phyloP scores from a whole-genome alignment of 768 basidiomycete genomes.

The Serendipita vermifera region DNA sequence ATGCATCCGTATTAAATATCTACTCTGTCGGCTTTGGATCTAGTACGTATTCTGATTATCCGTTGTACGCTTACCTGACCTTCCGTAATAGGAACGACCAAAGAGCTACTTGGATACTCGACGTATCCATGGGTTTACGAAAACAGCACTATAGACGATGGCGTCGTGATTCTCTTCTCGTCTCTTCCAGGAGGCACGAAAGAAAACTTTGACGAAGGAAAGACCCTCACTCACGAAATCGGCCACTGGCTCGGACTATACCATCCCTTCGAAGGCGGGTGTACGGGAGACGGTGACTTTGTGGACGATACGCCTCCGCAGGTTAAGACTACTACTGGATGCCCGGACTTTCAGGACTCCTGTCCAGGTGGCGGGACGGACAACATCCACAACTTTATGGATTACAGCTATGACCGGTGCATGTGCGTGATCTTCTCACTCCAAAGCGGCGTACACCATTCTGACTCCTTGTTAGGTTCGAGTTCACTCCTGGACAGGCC shows the following conservation, averaged over 20 bases:
- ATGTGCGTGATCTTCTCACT: not conserved
- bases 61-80: conserved; percentile 15
- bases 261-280: conserved; percentile 16
- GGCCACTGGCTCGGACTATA: conserved; percentile 18
- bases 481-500: not conserved
- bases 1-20: not conserved
- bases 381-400: conserved; percentile 16
- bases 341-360: conserved; percentile 25
- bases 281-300: conserved; percentile 17
- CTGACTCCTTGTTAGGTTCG: not conserved
- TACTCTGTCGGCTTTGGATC: conserved; percentile 4
- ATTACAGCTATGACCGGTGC: conserved; percentile 13
- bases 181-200: conserved; percentile 1
- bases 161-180: conserved; percentile 24
- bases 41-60: conserved; percentile 9
- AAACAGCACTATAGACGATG: conserved; percentile 24
- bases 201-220: conserved; percentile 5
- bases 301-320: conserved; percentile 17
- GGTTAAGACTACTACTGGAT: conserved; percentile 24
- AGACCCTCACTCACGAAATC: conserved; percentile 17
- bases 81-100: not conserved
- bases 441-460: no score
- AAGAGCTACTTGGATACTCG: conserved; percentile 24
- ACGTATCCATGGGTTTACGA: conserved; percentile 27
- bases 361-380: conserved; percentile 20